phyloP scores from a whole-genome alignment of 345 rosid species.

The Syzygium jambos region DNA sequence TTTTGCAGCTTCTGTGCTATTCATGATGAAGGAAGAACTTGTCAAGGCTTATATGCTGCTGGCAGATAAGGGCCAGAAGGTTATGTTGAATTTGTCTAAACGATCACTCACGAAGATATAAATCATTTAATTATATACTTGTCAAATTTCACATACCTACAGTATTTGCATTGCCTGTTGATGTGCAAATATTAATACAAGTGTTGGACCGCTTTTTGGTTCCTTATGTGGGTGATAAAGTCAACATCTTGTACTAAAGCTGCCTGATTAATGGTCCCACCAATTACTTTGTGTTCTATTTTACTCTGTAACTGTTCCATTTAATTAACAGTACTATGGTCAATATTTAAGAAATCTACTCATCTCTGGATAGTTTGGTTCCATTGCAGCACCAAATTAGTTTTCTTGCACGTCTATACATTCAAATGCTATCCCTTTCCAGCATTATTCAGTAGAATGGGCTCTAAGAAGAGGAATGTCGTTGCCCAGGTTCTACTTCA shows the following conservation, averaged over 20 bases:
- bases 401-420: background rate
- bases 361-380: background rate
- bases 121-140: background rate
- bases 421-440: background rate
- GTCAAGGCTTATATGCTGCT: conserved; percentile 40
- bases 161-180: background rate
- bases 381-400: background rate
- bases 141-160: background rate
- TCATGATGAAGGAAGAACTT: conserved; percentile 69
- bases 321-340: background rate
- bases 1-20: conserved; percentile 69
- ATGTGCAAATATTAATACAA: background rate
- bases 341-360: background rate
- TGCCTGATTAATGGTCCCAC: background rate
- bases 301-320: background rate
- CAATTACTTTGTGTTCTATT: background rate
- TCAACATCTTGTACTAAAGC: background rate
- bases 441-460: background rate
- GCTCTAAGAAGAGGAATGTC: background rate
- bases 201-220: background rate
- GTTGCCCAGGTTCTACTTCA: background rate
- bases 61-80: conserved; percentile 27
- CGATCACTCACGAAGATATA: conserved; percentile 1
- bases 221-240: background rate
- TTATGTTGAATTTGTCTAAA: conserved; percentile 8